Evolutionary conservation across 1,139 yeast species (phyloP), one percentile per base, ranked within the genome.

Genomic region (Yamadazyma aaseri): DNA sequence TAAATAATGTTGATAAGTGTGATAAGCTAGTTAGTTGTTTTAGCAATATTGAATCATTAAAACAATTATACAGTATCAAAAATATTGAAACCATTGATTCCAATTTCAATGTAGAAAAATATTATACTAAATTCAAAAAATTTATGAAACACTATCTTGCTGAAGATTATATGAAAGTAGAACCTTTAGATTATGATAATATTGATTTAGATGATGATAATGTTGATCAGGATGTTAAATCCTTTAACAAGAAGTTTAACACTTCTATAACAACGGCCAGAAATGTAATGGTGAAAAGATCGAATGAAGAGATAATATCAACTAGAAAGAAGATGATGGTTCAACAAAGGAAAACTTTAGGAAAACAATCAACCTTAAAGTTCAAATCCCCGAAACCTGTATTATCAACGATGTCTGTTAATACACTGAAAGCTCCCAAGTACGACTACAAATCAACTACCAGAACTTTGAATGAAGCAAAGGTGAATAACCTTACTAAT

Each of bases 21-120:
- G 27, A 23, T 17, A 22, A 34, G 6, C 3, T 9, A 11, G 63
- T 53, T 31, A 33, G 35, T 6, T 55, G 57, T 13, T 56, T 61
- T 34, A 31, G 38, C 4, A 39, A 36, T 9, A 3, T 10, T 16
- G 17, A 17, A 6, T 11, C 6, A 12, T 26, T 29, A 12, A 8
- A 10, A 14, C 10, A 29, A 5, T 23, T 29, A n/a, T 29, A 29
- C 10, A 10, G 7, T 4, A 12, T 29, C 22, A 14, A 12, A 7
- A 12, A 17, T 3, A 24, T 23, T n/a, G 28, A 23, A 15, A 8
- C 6, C 11, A 10, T 12, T 6, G 32, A 17, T 9, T 4, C 8
- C 3, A 8, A 5, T 8, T 29, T 29, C 17, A 23, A 29, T 11
- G 17, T 29, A 4, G 28, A 23, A 4, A 29, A 17, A 6, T 29